phyloP scores from a whole-genome alignment of 495 filamentous ascomycete genomes.

The Cryomyces antarcticus region DNA sequence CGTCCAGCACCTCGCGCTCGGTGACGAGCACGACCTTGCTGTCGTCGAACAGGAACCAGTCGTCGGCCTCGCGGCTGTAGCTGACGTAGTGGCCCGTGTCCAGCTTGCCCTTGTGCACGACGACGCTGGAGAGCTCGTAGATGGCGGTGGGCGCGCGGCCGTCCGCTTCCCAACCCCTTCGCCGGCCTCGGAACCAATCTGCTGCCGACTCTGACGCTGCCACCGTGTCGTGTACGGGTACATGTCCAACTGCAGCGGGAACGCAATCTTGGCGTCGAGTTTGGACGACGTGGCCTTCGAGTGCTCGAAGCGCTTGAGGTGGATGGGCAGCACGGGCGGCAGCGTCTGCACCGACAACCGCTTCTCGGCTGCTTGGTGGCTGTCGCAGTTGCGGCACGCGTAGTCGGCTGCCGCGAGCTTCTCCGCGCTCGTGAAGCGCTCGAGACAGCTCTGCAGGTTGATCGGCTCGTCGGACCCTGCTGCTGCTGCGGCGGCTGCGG shows the following conservation, averaged over 20 bases:
- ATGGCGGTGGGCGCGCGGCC: conserved; percentile 28
- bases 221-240: conserved; percentile 60
- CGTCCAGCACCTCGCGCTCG: conserved; percentile 59
- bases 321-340: conserved; percentile 74
- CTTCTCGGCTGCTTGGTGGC: conserved; percentile 51
- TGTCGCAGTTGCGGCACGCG: conserved; percentile 56
- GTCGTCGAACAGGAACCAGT: conserved; percentile 90
- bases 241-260: conserved; percentile 75
- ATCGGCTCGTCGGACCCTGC: neutral
- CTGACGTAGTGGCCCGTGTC: conserved; percentile 78
- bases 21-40: conserved; percentile 63
- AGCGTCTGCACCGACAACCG: conserved; percentile 60
- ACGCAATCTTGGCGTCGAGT: conserved; percentile 59
- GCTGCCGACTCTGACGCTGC: conserved; percentile 1
- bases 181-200: neutral
- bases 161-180: neutral
- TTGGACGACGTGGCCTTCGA: conserved; percentile 47
- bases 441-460: conserved; percentile 48
- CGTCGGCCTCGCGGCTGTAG: conserved; percentile 61
- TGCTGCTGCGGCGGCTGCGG: conserved; percentile 1
- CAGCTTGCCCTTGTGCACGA: conserved; percentile 73
- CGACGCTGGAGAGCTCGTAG: conserved; percentile 68
- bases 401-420: conserved; percentile 60
- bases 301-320: conserved; percentile 81
- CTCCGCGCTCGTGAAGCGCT: conserved; percentile 53